These are phyloP conservation scores for Penicillium paxilli DNA, from an alignment of 495 filamentous ascomycete species.

Conservation along the genomic window DNA sequence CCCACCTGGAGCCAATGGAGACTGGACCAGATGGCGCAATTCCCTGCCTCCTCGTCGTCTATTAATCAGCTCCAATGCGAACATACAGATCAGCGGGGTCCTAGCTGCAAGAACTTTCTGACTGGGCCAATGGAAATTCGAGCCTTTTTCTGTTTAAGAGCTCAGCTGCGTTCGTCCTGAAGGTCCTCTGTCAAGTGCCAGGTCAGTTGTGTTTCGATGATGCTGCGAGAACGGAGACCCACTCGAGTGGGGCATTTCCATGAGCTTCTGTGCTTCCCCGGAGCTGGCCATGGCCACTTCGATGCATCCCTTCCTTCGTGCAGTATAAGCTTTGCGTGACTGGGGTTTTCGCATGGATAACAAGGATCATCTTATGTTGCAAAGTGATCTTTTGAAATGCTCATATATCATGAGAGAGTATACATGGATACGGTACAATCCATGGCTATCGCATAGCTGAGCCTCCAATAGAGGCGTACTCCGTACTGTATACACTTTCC, in stretches of 20 bases:
- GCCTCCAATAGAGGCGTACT: too few species aligned
- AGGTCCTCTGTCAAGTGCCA: neutral
- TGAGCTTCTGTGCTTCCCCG: neutral
- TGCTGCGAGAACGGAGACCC: slow-evolving; percentile 1
- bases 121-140: neutral
- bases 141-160: neutral
- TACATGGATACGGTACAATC: too few species aligned
- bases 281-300: too few species aligned
- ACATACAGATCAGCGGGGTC: neutral
- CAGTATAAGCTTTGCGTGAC: too few species aligned
- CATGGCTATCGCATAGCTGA: neutral
- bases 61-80: neutral
- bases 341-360: too few species aligned
- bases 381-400: too few species aligned
- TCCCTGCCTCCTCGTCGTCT: neutral
- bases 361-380: too few species aligned
- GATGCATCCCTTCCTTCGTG: too few species aligned
- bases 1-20: slow-evolving; percentile 32
- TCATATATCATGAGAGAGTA: too few species aligned
- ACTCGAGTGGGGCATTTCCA: neutral
- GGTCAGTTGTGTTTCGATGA: neutral
- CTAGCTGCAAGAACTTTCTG: neutral
- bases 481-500: neutral
- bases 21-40: slow-evolving; percentile 31
- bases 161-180: neutral